Conservation (phyloP, 768 basidiomycete genomes). For the Rhizopogon roseolus region DNA sequence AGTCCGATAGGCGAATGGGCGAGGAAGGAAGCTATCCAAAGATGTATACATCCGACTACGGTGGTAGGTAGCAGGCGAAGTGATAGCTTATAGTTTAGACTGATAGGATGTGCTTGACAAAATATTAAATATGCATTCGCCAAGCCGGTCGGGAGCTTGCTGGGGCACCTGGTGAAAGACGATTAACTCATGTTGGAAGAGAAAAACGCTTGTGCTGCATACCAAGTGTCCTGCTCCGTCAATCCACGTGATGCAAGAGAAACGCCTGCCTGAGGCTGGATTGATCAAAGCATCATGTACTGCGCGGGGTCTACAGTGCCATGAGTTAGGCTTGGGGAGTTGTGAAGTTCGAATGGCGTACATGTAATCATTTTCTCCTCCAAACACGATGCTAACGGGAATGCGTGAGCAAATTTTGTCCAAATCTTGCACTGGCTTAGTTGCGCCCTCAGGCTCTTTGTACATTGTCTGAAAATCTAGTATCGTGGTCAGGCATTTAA, state of each 20-base stretch:
- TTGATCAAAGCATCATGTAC: constrained; percentile 29
- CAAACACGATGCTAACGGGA: constrained; percentile 53
- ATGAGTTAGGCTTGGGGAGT: neutral
- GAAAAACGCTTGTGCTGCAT: neutral
- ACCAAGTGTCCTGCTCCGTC: constrained; percentile 29
- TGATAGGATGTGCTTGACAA: constrained; percentile 6
- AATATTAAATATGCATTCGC: constrained; percentile 20
- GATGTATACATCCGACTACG: neutral
- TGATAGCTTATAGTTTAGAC: neutral
- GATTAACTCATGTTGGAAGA: neutral
- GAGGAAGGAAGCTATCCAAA: constrained; percentile 32
- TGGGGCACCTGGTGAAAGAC: constrained; percentile 20
- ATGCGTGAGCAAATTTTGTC: constrained; percentile 32
- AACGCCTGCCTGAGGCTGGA: constrained; percentile 14
- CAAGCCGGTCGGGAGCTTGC: constrained; percentile 19
- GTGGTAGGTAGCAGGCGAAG: neutral
- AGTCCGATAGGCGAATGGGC: constrained; percentile 51
- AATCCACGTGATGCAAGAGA: constrained; percentile 20
- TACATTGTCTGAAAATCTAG: constrained; percentile 52
- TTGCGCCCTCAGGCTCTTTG: constrained; percentile 48
- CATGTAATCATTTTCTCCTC: constrained; percentile 49
- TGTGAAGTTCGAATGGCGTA: constrained; percentile 19
- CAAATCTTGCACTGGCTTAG: constrained; percentile 46
- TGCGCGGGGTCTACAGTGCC: constrained; percentile 19
- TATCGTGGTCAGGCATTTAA: neutral